phyloP scores from a whole-genome alignment of 331 rosid species.

The Saraca asoca region DNA sequence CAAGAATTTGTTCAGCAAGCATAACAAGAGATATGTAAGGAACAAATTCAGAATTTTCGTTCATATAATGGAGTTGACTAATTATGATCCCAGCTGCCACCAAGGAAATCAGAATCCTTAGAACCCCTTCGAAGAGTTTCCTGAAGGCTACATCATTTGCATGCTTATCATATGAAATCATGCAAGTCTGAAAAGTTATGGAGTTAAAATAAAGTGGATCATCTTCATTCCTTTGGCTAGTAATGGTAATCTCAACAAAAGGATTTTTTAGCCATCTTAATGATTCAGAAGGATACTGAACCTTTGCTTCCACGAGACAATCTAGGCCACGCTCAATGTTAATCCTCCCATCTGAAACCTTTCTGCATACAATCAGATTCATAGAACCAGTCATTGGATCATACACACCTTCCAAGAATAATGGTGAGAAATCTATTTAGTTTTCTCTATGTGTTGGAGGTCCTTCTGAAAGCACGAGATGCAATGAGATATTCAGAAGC shows the following conservation, averaged over 20 bases:
- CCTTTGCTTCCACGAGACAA: conserved; percentile 35
- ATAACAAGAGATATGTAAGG: conserved; percentile 23
- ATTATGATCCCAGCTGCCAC: conserved; percentile 5
- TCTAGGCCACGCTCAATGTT: conserved; percentile 15
- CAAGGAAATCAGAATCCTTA: conserved; percentile 24
- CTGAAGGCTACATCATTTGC: conserved; percentile 2
- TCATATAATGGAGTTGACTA: conserved; percentile 28
- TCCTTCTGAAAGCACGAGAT: conserved; percentile 27
- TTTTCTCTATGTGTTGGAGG: no score
- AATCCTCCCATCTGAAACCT: conserved; percentile 11
- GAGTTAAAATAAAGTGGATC: conserved; percentile 20
- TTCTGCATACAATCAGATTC: conserved; percentile 34
- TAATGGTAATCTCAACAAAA: conserved; percentile 17
- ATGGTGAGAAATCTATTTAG: conserved; percentile 10
- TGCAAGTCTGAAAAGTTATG: not conserved
- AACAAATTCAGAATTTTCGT: not conserved
- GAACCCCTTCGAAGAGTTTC: conserved; percentile 29
- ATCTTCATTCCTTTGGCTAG: conserved; percentile 27
- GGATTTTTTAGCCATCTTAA: conserved; percentile 18
- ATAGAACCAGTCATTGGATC: conserved; percentile 27
- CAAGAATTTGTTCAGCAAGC: conserved; percentile 28
- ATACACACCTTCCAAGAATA: conserved; percentile 35
- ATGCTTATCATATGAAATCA: conserved; percentile 1
- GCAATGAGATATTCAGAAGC: conserved; percentile 20
- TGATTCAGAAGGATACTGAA: conserved; percentile 27